These are phyloP conservation scores for Phyllosticta citrichinensis DNA, from an alignment of 2,329 filamentous ascomycete genomes.

Conservation along the genomic window DNA sequence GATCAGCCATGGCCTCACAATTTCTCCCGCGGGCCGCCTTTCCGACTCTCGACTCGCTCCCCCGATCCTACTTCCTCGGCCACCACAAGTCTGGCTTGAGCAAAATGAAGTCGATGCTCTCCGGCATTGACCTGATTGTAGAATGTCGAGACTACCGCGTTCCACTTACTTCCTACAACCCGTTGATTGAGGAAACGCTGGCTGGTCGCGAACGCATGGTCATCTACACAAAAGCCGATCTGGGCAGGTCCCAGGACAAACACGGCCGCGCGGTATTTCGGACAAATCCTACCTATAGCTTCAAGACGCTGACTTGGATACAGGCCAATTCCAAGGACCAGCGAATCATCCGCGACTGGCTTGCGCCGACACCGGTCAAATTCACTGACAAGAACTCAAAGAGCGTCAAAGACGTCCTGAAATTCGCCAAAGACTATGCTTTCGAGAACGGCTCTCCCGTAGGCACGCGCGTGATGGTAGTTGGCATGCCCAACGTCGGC, in stretches of 20 bases:
- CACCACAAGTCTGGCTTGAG: conserved; percentile 76
- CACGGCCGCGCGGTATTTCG: conserved; percentile 6
- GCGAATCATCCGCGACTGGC: conserved; percentile 44
- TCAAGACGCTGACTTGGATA: background rate
- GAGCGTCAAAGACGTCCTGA: conserved; percentile 31
- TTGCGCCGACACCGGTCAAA: conserved; percentile 39
- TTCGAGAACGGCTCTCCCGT: conserved; percentile 48
- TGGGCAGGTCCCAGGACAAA: conserved; percentile 43
- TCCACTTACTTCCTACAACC: conserved; percentile 82
- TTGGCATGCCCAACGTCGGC: conserved; percentile 96
- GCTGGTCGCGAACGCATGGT: conserved; percentile 65
- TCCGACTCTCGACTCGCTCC: conserved; percentile 62
- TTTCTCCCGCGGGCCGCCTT: conserved; percentile 71
- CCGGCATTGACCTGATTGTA: conserved; percentile 75
- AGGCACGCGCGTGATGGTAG: conserved; percentile 75
- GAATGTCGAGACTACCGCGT: conserved; percentile 93
- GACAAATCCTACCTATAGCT: background rate
- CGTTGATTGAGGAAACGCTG: conserved; percentile 71
- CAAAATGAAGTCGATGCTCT: conserved; percentile 73
- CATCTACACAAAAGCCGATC: conserved; percentile 84
- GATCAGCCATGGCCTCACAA: conserved; percentile 23
- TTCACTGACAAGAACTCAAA: conserved; percentile 42
- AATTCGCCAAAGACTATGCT: conserved; percentile 43
- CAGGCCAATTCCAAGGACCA: background rate
- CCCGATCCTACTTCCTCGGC: conserved; percentile 86